Evolutionary conservation across 441 rosid species (phyloP), one percentile per base, ranked within the genome.

Genomic region (Breynia disticha): DNA sequence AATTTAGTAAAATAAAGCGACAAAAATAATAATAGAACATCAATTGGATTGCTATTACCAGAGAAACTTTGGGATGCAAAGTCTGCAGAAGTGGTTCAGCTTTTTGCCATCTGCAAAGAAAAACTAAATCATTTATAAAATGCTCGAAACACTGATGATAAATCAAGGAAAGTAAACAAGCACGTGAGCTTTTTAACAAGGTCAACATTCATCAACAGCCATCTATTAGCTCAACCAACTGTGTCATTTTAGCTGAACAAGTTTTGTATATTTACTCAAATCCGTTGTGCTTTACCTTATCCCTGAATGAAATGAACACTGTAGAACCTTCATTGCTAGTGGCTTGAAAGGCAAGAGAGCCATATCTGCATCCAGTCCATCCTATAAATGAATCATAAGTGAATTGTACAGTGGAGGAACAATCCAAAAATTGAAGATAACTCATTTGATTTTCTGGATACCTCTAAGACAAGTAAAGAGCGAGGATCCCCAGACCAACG

Each of bases 391-490:
- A 59, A 32, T 7, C 8, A 19, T 16, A 52, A 12, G 16, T 52
- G 41, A 52, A 35, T 38, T 16, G 18, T 15, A 13, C 16, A 4
- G 17, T 51, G 1, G 10, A 14, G 21, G 20, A 16, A 14, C 4
- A n/a, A 52, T 9, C 20, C 47, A 38, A 39, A 54, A 16, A 16
- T 19, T 11, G 12, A 16, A 11, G 39, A 38, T 17, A 38, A 19
- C n/a, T 37, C 46, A 57, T 19, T 11, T 16, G 12, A 28, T 42
- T 32, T n/a, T n/a, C 9, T 19, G 21, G 55, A n/a, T 21, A 86
- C 96, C 96, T 83, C 94, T 39, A 82, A 64, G 45, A 91, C 77
- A 77, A 91, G 95, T 37, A 84, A 68, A 47, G 90, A 80, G 46
- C 73, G 86, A 11, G 66, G 70, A 78, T 84, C 87, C 39, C 74